phyloP scores from a whole-genome alignment of 352 stramenopile genomes.

The Phytophthora brassicae region DNA sequence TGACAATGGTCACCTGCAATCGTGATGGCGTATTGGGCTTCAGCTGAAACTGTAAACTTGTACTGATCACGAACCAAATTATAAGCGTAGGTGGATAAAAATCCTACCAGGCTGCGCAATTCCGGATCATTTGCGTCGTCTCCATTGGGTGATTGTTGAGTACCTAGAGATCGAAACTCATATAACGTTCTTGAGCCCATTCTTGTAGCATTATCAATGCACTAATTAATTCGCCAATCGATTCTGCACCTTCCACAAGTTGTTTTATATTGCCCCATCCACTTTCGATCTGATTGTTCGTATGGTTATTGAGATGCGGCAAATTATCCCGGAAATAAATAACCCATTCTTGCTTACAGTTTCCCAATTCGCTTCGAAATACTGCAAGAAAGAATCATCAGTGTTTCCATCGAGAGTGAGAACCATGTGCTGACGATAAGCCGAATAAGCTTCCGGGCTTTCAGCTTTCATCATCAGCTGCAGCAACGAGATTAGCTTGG shows the following conservation, averaged over 20 bases:
- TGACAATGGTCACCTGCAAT: neutral
- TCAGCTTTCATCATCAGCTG: constrained; percentile 19
- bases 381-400: constrained; percentile 5
- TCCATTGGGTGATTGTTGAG: neutral
- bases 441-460: neutral
- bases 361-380: constrained; percentile 18
- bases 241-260: neutral
- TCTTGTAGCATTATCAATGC: constrained; percentile 17
- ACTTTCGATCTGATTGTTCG: constrained; percentile 10
- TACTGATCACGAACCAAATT: constrained; percentile 12
- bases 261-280: constrained; percentile 13
- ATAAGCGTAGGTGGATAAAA: constrained; percentile 4
- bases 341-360: constrained; percentile 2
- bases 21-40: too few relatives aligned
- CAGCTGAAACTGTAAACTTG: neutral
- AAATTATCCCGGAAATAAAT: constrained; percentile 7
- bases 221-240: constrained; percentile 6
- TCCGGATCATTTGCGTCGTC: constrained; percentile 7
- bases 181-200: constrained; percentile 5
- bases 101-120: neutral
- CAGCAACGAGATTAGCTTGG: too few relatives aligned
- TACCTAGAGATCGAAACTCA: constrained; percentile 2
- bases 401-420: neutral
- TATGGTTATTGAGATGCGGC: constrained; percentile 6
- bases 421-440: neutral